Base-by-base conservation (phyloP, 768 basidiomycete genomes). In the Lactifluus hygrophoroides region DNA sequence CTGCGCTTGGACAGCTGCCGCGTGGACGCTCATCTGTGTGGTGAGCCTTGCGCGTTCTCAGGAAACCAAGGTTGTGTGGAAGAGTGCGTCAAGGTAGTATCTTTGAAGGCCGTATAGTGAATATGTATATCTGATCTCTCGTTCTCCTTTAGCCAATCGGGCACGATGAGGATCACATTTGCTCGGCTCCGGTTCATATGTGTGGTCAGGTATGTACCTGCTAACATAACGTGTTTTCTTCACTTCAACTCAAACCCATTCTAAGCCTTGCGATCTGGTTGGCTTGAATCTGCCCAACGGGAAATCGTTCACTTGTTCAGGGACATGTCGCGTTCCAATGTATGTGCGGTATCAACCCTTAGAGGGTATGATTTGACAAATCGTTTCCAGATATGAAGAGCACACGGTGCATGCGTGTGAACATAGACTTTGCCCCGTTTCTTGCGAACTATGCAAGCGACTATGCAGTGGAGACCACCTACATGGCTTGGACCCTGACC, bases 91-190 rank as follows among this genome's bases (percentile, higher is more conserved):
- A 79, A 81, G 72, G 83, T 81, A 38, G 19, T 2, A 2, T 16
- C 40, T 10, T 47, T 52, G n/a, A n/a, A n/a, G n/a, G n/a, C 14
- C 30, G 9, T 13, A 17, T 3, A 11, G 9, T n/a, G n/a, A n/a
- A n/a, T n/a, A 42, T 6, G 2, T 8, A 4, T 13, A n/a, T n/a
- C 30, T 54, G 3, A 54, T 25, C 4, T 2, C n/a, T 47, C 3
- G 11, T 40, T 40, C 11, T 21, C 17, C 25, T 1, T 23, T 61
- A 85, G 81, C 68, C 77, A 3, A 69, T 74, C 7, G 73, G 72
- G n/a, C 83, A 84, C 3, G 81, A 76, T 2, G 74, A 72, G 0
- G 76, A 74, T 6, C 84, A 85, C 60, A 56, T 77, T 53, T 85
- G 84, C 64, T 75, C 81, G 0, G 80, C 81, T 6, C 68, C 70